Evolutionary conservation across 1,139 yeast species (phyloP).

Genomic region (Suhomyces ambrosiae): DNA sequence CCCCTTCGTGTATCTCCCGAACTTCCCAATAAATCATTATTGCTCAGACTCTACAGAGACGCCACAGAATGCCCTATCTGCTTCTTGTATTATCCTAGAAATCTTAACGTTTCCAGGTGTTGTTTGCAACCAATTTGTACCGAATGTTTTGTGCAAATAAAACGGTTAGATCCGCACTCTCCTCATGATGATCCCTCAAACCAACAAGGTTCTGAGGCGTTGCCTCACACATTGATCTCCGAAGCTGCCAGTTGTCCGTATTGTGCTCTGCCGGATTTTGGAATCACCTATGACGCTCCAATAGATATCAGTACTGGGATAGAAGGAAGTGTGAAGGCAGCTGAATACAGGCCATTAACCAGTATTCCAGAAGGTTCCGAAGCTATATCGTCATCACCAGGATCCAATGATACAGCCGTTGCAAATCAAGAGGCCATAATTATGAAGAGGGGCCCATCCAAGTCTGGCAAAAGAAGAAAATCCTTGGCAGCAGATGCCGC

Average conservation of each 20-base stretch:
- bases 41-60: slow-evolving; percentile 55
- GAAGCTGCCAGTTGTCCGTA: slow-evolving; percentile 93
- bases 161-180: slow-evolving; percentile 91
- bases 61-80: slow-evolving; percentile 93
- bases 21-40: slow-evolving; percentile 34
- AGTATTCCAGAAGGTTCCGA: slow-evolving; percentile 18
- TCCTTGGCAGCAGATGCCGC: slow-evolving; percentile 64
- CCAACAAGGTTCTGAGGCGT: slow-evolving; percentile 27
- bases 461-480: slow-evolving; percentile 28
- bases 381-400: slow-evolving; percentile 17
- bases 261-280: slow-evolving; percentile 87
- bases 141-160: slow-evolving; percentile 96
- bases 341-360: slow-evolving; percentile 9
- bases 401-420: slow-evolving; percentile 8
- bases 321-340: slow-evolving; percentile 35
- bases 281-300: slow-evolving; percentile 76
- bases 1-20: slow-evolving; percentile 14
- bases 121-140: slow-evolving; percentile 93
- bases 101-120: slow-evolving; percentile 81
- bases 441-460: slow-evolving; percentile 3
- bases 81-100: slow-evolving; percentile 79
- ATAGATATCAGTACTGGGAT: slow-evolving; percentile 57
- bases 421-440: slow-evolving; percentile 3
- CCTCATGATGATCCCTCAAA: slow-evolving; percentile 66
- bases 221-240: slow-evolving; percentile 69